Conservation (phyloP, 164 flowering plant species). For the Tetracentron sinense region DNA sequence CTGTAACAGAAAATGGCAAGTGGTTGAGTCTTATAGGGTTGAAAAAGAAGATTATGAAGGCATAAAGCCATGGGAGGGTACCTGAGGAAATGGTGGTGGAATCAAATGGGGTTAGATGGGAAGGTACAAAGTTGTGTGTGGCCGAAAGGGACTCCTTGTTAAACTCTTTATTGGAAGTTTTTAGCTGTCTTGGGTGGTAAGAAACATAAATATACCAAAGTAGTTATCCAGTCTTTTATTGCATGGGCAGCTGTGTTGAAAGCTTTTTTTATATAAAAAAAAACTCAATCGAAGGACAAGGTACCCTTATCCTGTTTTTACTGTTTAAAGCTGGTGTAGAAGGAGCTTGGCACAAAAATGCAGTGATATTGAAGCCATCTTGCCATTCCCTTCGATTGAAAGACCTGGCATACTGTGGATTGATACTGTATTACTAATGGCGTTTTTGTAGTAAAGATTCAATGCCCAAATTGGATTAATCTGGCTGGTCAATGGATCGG, state of each 20-base stretch:
- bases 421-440: no score
- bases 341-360: no score
- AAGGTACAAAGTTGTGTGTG: constrained; percentile 7
- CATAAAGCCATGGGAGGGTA: constrained; percentile 15
- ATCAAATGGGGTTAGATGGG: constrained; percentile 3
- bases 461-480: no score
- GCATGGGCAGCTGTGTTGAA: not conserved
- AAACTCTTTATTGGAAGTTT: constrained; percentile 13
- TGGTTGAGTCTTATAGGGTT: constrained; percentile 6
- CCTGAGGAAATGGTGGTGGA: constrained; percentile 18
- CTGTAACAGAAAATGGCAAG: not conserved
- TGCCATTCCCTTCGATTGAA: no score
- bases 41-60: not conserved
- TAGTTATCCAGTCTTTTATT: not conserved
- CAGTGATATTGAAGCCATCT: no score
- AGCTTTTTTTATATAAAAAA: not conserved
- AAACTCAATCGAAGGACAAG: not conserved
- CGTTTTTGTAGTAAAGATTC: no score
- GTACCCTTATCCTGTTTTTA: no score
- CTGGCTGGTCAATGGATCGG: no score
- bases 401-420: no score
- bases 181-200: constrained; percentile 25
- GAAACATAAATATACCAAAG: constrained; percentile 25
- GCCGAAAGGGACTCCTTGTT: constrained; percentile 25
- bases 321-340: no score